Evolutionary conservation across 2,329 filamentous ascomycete species (phyloP), one percentile per base, ranked within the genome.

Genomic region (Erysiphe neolycopersici): DNA sequence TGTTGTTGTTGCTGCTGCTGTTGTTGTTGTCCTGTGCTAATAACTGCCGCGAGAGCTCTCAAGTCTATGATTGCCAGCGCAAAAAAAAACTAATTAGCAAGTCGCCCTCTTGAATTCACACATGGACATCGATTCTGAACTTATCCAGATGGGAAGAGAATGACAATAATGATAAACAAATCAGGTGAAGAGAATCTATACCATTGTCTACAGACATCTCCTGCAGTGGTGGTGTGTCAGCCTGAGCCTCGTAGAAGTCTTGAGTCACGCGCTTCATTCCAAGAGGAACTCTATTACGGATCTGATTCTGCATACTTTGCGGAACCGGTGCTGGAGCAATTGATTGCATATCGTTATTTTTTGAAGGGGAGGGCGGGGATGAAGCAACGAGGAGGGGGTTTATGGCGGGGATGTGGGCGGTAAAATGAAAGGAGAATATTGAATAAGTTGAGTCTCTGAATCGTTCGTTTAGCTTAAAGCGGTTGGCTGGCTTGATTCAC

Each of bases 31-130:
- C 38, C 38, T 18, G 38, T 50, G 44, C 50, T 53, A 46, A 56
- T 56, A 44, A 53, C 53, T 26, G 53, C 53, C 22, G 54, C 51
- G 44, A 58, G 55, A 41, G 53, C 55, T 54, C 56, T 54, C 50
- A 58, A 53, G 47, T 57, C 56, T 58, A 16, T 33, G 5, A 13
- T 36, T 18, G 38, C 30, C 38, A 43, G 22, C 19, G 45, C 31
- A 26, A 26, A 26, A 26, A 26, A 26, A 26, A 26, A 26, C 22
- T 26, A 26, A 26, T 26, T 26, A 26, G 22, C 22, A 26, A 26
- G 22, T 26, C 22, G 22, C 22, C 22, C 8, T 26, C 8, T 26
- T 6, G 22, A 26, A 9, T 26, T 26, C 22, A 26, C 22, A 8
- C 22, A 26, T 26, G 22, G 5, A 26, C 22, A 26, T 26, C 22